Percentiles rank a stretch among this genome's conserved stretches.
Evolutionary conservation across 148 eudicot genomes (phyloP).

Genomic region (Agrostemma githago): DNA sequence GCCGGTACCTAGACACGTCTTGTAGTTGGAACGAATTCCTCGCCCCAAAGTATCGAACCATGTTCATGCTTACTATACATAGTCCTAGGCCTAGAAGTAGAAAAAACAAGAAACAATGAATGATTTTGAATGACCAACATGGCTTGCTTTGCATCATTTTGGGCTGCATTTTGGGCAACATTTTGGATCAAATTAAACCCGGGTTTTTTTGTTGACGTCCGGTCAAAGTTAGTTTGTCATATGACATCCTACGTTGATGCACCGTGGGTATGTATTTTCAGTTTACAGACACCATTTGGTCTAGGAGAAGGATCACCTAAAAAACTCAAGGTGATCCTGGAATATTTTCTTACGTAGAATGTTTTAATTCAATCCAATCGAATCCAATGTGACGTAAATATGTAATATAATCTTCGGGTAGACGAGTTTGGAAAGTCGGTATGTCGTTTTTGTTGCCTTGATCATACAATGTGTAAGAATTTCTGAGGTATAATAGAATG

Average conservation of each 20-base stretch:
- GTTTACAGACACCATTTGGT: slow-evolving; percentile 13
- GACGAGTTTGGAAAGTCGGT: not conserved
- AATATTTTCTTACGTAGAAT: not conserved
- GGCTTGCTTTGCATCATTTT: slow-evolving; percentile 26
- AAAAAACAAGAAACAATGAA: slow-evolving; percentile 35
- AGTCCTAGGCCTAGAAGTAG: slow-evolving; percentile 35
- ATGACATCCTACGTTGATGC: slow-evolving; percentile 9
- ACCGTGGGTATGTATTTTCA: not conserved
- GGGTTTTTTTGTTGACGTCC: slow-evolving; percentile 1
- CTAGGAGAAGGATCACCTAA: slow-evolving; percentile 14
- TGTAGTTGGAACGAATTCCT: slow-evolving; percentile 8
- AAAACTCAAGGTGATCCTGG: slow-evolving; percentile 10
- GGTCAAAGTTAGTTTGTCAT: slow-evolving; percentile 1
- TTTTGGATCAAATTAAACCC: slow-evolving; percentile 9
- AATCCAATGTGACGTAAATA: not conserved
- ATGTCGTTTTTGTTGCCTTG: not conserved
- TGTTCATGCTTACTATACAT: slow-evolving; percentile 38
- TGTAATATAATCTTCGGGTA: too few relatives aligned
- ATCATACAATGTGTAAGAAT: slow-evolving; percentile 19
- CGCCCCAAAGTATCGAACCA: slow-evolving; percentile 29
- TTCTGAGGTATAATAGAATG: not conserved
- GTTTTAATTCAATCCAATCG: not conserved
- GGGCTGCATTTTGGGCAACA: slow-evolving; percentile 36
- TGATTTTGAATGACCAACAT: slow-evolving; percentile 29
- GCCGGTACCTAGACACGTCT: slow-evolving; percentile 6